A percentile compares a stretch with the other conserved stretches of the same genome.
Conservation (phyloP, 1,284 basidiomycete species). For the Trametes sp. region DNA sequence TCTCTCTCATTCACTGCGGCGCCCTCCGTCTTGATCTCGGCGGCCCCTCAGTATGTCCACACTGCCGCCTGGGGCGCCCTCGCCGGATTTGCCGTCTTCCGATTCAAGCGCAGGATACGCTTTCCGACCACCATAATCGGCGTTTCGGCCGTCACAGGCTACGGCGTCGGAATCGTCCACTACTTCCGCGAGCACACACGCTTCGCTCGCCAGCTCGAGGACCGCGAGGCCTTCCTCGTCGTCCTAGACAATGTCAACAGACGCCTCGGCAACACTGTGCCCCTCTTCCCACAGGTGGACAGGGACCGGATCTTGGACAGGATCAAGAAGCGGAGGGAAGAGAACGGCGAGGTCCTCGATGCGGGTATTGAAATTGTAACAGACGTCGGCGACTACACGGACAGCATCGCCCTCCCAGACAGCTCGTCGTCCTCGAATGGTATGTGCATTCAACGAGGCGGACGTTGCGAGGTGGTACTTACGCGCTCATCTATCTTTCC, state of each 20-base stretch:
- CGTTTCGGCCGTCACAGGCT: conserved; percentile 26
- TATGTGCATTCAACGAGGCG: conserved; percentile 1
- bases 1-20: conserved; percentile 19
- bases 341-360: conserved; percentile 25
- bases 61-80: conserved; percentile 29
- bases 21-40: conserved; percentile 3
- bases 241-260: conserved; percentile 31
- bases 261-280: conserved; percentile 20
- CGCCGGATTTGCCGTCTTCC: conserved; percentile 19
- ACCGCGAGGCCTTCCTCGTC: conserved; percentile 28
- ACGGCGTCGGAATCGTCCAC: conserved; percentile 27
- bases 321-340: conserved; percentile 24
- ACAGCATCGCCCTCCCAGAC: conserved; percentile 5
- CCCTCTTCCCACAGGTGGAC: conserved; percentile 25
- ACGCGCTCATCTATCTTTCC: conserved; percentile 3
- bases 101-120: conserved; percentile 24
- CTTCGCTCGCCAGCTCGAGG: conserved; percentile 25
- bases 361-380: conserved; percentile 20
- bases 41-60: conserved; percentile 34
- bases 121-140: conserved; percentile 25
- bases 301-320: conserved; percentile 19
- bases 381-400: conserved; percentile 17
- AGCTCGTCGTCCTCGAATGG: not conserved
- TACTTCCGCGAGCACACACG: conserved; percentile 24
- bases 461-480: not conserved